Conservation (phyloP, 2,329 filamentous ascomycete genomes). For the Claviceps sp. region DNA sequence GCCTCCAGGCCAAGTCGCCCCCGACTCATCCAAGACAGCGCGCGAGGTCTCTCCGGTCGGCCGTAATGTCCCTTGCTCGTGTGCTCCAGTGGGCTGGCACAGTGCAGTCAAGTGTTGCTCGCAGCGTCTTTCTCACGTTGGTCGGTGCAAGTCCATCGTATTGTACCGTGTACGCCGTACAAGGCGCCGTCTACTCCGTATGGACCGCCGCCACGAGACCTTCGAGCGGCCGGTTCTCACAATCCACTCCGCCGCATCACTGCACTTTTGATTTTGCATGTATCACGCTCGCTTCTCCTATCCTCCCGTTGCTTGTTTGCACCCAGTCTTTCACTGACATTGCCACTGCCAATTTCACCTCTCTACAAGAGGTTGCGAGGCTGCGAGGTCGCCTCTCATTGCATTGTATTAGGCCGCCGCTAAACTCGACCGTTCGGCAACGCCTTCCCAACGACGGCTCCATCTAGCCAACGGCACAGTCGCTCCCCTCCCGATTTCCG, state of each 20-base stretch:
- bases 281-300: conserved; percentile 2
- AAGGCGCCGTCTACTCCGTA: no score
- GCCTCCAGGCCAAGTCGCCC: background rate
- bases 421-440: background rate
- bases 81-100: no score
- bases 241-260: no score
- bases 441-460: background rate
- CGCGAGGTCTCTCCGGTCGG: background rate
- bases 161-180: no score
- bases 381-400: background rate
- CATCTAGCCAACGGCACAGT: background rate
- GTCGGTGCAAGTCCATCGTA: no score
- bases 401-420: background rate
- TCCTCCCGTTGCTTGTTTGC: background rate
- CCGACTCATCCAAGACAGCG: background rate
- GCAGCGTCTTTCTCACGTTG: no score
- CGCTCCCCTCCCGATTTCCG: background rate
- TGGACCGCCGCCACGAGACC: no score
- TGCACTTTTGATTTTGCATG: background rate
- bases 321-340: background rate
- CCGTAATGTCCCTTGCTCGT: background rate
- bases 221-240: no score
- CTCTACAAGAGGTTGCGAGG: background rate
- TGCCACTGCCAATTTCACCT: background rate
- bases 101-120: no score